Conservation (phyloP, 1,284 basidiomycete genomes). For the Apiotrichum gamsii region DNA sequence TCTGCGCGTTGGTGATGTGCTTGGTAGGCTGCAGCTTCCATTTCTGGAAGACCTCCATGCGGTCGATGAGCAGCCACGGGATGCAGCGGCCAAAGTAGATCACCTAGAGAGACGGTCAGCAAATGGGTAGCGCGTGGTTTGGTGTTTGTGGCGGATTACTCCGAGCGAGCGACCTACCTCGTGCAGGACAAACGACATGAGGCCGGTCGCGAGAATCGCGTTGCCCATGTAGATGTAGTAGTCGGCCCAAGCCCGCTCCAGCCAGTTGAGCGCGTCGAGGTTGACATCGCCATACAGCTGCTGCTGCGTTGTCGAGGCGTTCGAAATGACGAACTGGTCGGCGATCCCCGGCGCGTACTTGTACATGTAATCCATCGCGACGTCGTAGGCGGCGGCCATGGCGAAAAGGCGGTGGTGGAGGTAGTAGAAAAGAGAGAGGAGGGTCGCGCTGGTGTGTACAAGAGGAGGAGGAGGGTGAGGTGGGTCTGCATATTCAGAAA, state of each 20-base stretch:
- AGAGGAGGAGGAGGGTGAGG: too few relatives aligned
- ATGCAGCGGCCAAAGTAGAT: conserved; percentile 95
- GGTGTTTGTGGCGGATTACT: not conserved
- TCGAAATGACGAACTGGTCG: conserved; percentile 35
- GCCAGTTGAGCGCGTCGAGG: conserved; percentile 61
- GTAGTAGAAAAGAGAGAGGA: too few relatives aligned
- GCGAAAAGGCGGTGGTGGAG: not conserved
- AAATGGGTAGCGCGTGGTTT: too few relatives aligned
- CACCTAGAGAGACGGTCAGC: conserved; percentile 53
- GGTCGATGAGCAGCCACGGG: conserved; percentile 94
- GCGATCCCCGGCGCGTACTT: conserved; percentile 40
- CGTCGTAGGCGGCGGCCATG: conserved; percentile 27
- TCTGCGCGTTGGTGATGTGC: conserved; percentile 69
- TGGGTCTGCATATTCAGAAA: too few relatives aligned
- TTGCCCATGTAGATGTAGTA: conserved; percentile 86
- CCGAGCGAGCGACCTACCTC: conserved; percentile 59
- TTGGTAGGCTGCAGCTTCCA: conserved; percentile 92
- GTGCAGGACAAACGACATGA: conserved; percentile 89
- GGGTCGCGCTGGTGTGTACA: too few relatives aligned
- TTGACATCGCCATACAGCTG: conserved; percentile 51
- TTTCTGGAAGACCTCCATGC: conserved; percentile 83
- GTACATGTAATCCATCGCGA: conserved; percentile 36
- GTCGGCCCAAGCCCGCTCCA: conserved; percentile 69
- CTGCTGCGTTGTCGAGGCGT: conserved; percentile 40
- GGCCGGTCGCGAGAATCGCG: conserved; percentile 86